Conservation (phyloP, 2,329 filamentous ascomycete species). For the Fusarium robinianum region DNA sequence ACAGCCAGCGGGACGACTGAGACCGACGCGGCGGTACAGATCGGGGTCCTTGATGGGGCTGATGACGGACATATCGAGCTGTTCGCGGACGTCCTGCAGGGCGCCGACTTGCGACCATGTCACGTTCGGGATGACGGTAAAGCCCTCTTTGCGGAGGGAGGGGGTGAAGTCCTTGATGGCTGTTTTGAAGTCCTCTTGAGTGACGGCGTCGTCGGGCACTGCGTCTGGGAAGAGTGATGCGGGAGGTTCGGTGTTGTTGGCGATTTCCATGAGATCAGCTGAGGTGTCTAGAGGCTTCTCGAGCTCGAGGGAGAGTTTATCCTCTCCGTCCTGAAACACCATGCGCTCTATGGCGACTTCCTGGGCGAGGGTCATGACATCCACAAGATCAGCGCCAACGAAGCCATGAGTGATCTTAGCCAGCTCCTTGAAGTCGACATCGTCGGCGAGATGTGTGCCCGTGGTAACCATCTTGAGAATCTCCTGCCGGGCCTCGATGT, state of each 20-base stretch:
- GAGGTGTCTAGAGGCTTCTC: background rate
- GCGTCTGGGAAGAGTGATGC: conserved; percentile 5
- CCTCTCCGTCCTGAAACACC: conserved; percentile 20
- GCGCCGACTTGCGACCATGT: conserved; percentile 94
- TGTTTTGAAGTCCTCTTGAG: conserved; percentile 64
- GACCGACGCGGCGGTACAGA: conserved; percentile 75
- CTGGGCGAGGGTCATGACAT: conserved; percentile 55
- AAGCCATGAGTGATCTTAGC: conserved; percentile 90
- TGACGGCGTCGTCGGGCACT: conserved; percentile 16
- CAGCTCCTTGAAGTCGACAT: conserved; percentile 74
- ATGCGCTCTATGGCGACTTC: conserved; percentile 44
- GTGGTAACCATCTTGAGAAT: conserved; percentile 77
- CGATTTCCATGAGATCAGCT: conserved; percentile 27
- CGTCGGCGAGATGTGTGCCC: conserved; percentile 64
- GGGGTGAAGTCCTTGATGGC: conserved; percentile 67
- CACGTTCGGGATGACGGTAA: conserved; percentile 89
- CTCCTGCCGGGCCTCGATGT: conserved; percentile 73
- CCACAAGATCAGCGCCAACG: conserved; percentile 85
- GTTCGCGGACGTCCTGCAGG: conserved; percentile 74
- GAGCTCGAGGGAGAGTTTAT: background rate
- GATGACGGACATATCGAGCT: conserved; percentile 84
- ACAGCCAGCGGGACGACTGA: conserved; percentile 81
- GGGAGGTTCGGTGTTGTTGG: background rate
- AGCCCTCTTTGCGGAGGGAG: conserved; percentile 85
- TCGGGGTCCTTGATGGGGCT: conserved; percentile 84